A percentile compares a stretch with the other conserved stretches of the same genome.
Evolutionary conservation across 345 rosid genomes (phyloP).

Genomic region (Salix arbutifolia): DNA sequence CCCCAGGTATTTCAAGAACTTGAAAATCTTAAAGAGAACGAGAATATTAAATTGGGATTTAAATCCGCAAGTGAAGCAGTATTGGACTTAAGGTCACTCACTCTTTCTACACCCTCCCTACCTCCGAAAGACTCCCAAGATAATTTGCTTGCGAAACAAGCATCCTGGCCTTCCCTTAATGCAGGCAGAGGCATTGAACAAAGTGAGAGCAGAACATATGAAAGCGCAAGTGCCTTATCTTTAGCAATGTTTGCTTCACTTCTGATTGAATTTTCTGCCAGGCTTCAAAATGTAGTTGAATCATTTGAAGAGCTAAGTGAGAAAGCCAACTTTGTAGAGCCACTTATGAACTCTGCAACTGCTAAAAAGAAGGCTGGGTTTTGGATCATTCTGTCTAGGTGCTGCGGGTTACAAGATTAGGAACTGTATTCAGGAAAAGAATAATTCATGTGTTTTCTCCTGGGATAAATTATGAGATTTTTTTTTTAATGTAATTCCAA

Average conservation of each 20-base stretch:
- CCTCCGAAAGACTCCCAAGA: neutral
- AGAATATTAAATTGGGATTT: neutral
- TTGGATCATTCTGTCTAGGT: conserved; percentile 1
- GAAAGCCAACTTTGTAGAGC: conserved; percentile 17
- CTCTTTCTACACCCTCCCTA: neutral
- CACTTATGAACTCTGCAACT: neutral
- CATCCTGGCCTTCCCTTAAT: conserved; percentile 4
- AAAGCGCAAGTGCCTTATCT: conserved; percentile 22
- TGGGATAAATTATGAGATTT: neutral
- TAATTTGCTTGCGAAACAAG: conserved; percentile 1
- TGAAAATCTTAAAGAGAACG: conserved; percentile 5
- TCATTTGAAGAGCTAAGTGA: conserved; percentile 20
- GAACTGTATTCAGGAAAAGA: neutral
- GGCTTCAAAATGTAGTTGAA: conserved; percentile 25
- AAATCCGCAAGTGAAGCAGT: conserved; percentile 29
- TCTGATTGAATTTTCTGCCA: conserved; percentile 21
- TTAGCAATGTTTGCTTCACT: conserved; percentile 19
- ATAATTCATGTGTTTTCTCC: neutral
- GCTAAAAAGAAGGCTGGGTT: neutral
- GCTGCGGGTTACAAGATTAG: neutral
- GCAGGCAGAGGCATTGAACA: neutral
- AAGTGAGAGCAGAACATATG: conserved; percentile 2
- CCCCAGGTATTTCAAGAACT: conserved; percentile 22
- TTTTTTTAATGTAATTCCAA: no score
- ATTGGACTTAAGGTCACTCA: conserved; percentile 6